phyloP scores from a whole-genome alignment of 768 basidiomycete genomes.

The Pisolithus sp. region DNA sequence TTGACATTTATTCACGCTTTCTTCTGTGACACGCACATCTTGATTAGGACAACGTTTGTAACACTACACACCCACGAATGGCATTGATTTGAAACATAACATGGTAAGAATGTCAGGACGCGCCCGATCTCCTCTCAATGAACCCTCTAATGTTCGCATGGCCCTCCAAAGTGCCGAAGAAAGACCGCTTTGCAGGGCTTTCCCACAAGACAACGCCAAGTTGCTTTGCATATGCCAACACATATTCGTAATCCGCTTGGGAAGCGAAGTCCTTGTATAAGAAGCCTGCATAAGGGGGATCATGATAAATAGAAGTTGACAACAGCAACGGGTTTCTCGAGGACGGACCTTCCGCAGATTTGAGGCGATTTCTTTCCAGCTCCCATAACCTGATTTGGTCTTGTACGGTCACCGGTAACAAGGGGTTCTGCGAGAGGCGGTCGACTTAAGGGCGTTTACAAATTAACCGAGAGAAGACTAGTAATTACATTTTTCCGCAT shows the following conservation, averaged over 20 bases:
- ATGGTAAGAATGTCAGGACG: conserved; percentile 16
- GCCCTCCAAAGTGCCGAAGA: conserved; percentile 77
- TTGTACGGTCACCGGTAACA: conserved; percentile 94
- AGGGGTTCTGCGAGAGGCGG: conserved; percentile 59
- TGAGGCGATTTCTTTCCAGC: conserved; percentile 86
- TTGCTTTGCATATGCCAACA: conserved; percentile 78
- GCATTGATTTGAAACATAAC: background rate
- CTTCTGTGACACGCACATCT: background rate
- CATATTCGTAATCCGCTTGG: conserved; percentile 81
- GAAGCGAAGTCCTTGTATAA: conserved; percentile 86
- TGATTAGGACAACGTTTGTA: background rate
- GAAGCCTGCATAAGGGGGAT: conserved; percentile 50
- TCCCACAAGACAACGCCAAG: conserved; percentile 83
- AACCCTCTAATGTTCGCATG: conserved; percentile 74
- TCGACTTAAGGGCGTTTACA: conserved; percentile 1
- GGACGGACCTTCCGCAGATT: conserved; percentile 74
- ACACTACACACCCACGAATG: too few relatives aligned
- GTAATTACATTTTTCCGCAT: conserved; percentile 85
- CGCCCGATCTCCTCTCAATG: conserved; percentile 62
- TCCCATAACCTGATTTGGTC: conserved; percentile 99
- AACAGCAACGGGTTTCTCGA: background rate
- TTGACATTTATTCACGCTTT: background rate
- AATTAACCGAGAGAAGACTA: background rate
- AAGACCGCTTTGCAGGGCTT: conserved; percentile 61
- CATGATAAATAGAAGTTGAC: background rate